phyloP scores from a whole-genome alignment of 1,284 basidiomycete genomes.

The Ganoderma sp. region DNA sequence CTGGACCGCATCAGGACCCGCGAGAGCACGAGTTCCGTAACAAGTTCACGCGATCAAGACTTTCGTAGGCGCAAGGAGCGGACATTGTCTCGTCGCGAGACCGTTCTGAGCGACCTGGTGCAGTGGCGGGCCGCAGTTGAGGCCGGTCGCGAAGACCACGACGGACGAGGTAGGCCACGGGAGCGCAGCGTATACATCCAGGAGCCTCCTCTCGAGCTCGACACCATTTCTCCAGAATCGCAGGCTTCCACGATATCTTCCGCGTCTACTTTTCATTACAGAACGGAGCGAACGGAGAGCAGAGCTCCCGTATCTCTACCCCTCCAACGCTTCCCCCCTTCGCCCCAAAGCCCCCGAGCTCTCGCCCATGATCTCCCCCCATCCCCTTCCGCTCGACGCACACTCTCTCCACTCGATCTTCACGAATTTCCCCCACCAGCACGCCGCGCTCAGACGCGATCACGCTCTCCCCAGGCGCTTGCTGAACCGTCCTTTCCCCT shows the following conservation, averaged over 20 bases:
- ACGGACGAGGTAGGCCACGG: conserved; percentile 62
- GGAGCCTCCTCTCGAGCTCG: conserved; percentile 29
- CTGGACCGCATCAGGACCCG: conserved; percentile 60
- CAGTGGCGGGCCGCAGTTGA: conserved; percentile 57
- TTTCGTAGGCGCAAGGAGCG: conserved; percentile 45
- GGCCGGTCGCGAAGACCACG: conserved; percentile 44
- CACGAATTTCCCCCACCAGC: conserved; percentile 37
- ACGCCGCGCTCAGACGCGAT: conserved; percentile 28
- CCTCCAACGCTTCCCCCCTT: conserved; percentile 54
- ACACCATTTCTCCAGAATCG: conserved; percentile 33
- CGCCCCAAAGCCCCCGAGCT: conserved; percentile 37
- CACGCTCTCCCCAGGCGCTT: conserved; percentile 32
- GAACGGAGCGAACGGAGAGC: conserved; percentile 25
- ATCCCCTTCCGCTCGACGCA: conserved; percentile 19
- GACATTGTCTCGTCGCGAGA: conserved; percentile 48
- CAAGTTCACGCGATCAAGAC: conserved; percentile 44
- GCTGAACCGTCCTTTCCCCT: conserved; percentile 33
- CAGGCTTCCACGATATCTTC: conserved; percentile 37
- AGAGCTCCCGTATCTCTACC: conserved; percentile 38
- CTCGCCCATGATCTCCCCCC: conserved; percentile 44
- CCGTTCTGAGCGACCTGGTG: conserved; percentile 49
- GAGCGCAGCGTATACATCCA: conserved; percentile 47
- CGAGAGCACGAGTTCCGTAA: conserved; percentile 48
- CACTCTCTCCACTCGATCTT: conserved; percentile 31
- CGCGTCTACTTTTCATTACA: conserved; percentile 36